A percentile compares a stretch with the other conserved stretches of the same genome.
phyloP scores from a whole-genome alignment of 2,329 filamentous ascomycete species.

The Rhytidhysteron rufulum region DNA sequence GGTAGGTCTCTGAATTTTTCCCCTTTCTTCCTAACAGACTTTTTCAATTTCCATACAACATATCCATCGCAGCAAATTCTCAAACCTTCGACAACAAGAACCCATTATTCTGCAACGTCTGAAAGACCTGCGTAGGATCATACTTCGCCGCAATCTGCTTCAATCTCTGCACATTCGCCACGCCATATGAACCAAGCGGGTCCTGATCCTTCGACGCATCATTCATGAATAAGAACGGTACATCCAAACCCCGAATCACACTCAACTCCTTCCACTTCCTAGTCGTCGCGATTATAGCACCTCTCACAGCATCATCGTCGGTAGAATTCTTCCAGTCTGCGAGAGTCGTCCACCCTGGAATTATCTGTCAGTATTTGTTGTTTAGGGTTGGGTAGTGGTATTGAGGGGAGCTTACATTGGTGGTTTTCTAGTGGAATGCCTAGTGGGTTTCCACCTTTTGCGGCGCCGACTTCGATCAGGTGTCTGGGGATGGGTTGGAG shows the following conservation, averaged over 20 bases:
- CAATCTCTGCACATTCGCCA: constrained; percentile 15
- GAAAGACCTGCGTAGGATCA: constrained; percentile 21
- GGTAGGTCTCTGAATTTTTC: too few species aligned
- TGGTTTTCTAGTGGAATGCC: not conserved
- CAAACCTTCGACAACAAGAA: constrained; percentile 7
- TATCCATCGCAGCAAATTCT: too few species aligned
- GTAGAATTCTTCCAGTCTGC: not conserved
- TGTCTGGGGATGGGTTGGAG: not conserved
- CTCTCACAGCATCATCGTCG: not conserved
- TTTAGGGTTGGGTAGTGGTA: too few species aligned
- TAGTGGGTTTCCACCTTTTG: not conserved
- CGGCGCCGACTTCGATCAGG: not conserved
- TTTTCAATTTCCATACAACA: too few species aligned
- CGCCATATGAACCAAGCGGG: constrained; percentile 19
- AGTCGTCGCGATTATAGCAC: not conserved
- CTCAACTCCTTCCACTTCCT: not conserved
- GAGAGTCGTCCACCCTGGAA: not conserved
- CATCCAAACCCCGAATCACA: not conserved
- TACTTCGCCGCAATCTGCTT: constrained; percentile 17
- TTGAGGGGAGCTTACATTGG: not conserved
- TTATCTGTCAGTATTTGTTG: not conserved
- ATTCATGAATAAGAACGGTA: constrained; percentile 18
- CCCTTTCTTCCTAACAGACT: too few species aligned
- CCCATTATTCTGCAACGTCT: constrained; percentile 18
- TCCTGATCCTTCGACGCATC: constrained; percentile 21